Percentiles rank a stretch among this genome's conserved stretches.
phyloP scores from a whole-genome alignment of 2,329 filamentous ascomycete genomes.

The Monosporascus sp. region DNA sequence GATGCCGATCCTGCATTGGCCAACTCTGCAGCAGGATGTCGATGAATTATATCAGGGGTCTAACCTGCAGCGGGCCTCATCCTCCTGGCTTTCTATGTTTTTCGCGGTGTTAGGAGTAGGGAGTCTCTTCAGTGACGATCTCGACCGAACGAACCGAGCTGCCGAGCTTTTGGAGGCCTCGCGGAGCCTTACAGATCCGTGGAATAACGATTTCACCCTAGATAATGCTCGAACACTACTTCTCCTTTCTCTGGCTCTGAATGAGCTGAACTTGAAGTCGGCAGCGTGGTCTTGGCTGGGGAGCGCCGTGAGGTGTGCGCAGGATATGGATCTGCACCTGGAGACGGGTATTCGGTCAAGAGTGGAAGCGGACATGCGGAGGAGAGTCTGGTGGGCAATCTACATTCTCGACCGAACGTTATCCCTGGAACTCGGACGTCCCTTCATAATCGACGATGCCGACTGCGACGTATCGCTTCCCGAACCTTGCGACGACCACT shows the following conservation, averaged over 20 bases:
- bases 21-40: slow-evolving; percentile 69
- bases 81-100: slow-evolving; percentile 73
- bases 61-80: slow-evolving; percentile 53
- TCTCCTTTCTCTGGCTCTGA: slow-evolving; percentile 71
- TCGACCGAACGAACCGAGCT: slow-evolving; percentile 47
- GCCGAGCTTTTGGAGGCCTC: slow-evolving; percentile 67
- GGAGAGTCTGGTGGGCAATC: slow-evolving; percentile 88
- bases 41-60: slow-evolving; percentile 68
- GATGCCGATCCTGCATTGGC: slow-evolving; percentile 85
- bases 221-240: slow-evolving; percentile 70
- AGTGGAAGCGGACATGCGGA: slow-evolving; percentile 79
- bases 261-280: slow-evolving; percentile 81
- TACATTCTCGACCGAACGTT: slow-evolving; percentile 83
- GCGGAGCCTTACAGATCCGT: slow-evolving; percentile 67
- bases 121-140: slow-evolving; percentile 61
- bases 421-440: slow-evolving; percentile 73
- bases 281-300: slow-evolving; percentile 84
- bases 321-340: slow-evolving; percentile 75
- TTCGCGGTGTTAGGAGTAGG: slow-evolving; percentile 82
- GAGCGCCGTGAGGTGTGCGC: slow-evolving; percentile 70
- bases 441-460: slow-evolving; percentile 75
- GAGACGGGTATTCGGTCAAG: slow-evolving; percentile 68
- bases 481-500: slow-evolving; percentile 74
- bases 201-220: slow-evolving; percentile 71
- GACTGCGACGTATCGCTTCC: slow-evolving; percentile 85